Evolutionary conservation across 495 filamentous ascomycete species (phyloP), one percentile per base, ranked within the genome.

Genomic region (Viridothelium virens): DNA sequence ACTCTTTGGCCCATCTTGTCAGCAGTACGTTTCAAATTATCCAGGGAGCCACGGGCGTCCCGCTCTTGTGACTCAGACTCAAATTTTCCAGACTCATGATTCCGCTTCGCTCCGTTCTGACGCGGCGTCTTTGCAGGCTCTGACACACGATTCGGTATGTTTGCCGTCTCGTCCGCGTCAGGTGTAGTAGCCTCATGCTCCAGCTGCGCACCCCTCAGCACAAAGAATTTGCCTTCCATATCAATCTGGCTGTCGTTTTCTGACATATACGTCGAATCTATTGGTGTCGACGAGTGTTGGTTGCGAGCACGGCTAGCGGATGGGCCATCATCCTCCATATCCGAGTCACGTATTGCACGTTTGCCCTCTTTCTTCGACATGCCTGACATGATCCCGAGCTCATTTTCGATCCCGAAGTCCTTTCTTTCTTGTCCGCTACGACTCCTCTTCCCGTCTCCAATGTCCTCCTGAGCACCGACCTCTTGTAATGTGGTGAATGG

Each of bases 281-380:
- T 31, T 14, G 18, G 7, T 31, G 25, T 5, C 7, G 53, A 2
- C 31, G 11, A 14, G 14, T 7, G 41, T 44, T 7, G 41, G 41
- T 25, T n/a, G n/a, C n/a, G 11, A n/a, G 53, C 14, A 36, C 6
- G 7, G 14, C 4, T 59, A 7, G 25, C 36, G 14, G 31, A 36
- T 33, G 25, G 25, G 25, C 25, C 25, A 25, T 25, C 25, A 25
- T 36, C n/a, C 33, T 10, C 53, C 7, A 31, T 10, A 34, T 59
- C 53, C 36, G 31, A 59, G 18, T 59, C 53, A 34, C 53, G 33
- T 7, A 36, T 14, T 10, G 31, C 25, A 33, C 31, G 53, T 31
- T 36, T 59, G 31, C 53, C 53, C 31, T 59, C 53, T 59, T 59
- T 59, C 53, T 59, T 59, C 10, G 53, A 59, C 6, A 36, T 7